A percentile compares a stretch with the other conserved stretches of the same genome.
phyloP scores from a whole-genome alignment of 202 grass and related monocot genomes.

The Zoysia matrella region DNA sequence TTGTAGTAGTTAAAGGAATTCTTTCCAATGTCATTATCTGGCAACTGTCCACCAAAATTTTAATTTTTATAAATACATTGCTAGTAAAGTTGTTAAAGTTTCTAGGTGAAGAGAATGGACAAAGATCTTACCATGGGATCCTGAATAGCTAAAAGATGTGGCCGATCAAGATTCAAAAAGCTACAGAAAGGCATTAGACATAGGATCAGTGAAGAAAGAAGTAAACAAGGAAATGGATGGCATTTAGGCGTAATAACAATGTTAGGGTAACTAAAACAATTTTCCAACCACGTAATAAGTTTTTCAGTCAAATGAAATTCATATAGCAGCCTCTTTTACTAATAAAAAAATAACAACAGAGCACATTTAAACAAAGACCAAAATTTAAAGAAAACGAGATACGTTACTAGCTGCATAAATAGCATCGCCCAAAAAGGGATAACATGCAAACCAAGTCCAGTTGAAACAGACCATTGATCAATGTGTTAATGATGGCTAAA shows the following conservation, averaged over 20 bases:
- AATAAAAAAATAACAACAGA: not conserved
- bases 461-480: not conserved
- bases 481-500: not conserved
- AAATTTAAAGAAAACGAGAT: slow-evolving; percentile 14
- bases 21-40: slow-evolving; percentile 94
- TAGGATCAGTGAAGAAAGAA: slow-evolving; percentile 34
- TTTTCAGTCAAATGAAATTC: slow-evolving; percentile 24
- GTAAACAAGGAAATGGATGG: slow-evolving; percentile 18
- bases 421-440: not conserved
- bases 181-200: slow-evolving; percentile 48
- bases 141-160: slow-evolving; percentile 85
- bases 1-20: slow-evolving; percentile 98
- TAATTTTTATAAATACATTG: slow-evolving; percentile 50
- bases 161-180: slow-evolving; percentile 78
- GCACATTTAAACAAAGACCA: not conserved
- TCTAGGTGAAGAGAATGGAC: slow-evolving; percentile 34
- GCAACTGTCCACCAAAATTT: slow-evolving; percentile 51
- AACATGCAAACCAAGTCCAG: not conserved
- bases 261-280: not conserved
- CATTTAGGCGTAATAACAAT: not conserved
- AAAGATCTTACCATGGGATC: slow-evolving; percentile 87
- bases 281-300: not conserved
- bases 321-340: not conserved
- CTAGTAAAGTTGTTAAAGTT: slow-evolving; percentile 31
- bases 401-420: not conserved